These are phyloP conservation scores for Diaporthe australafricana DNA, from an alignment of 2,329 filamentous ascomycete species.

Conservation along the genomic window DNA sequence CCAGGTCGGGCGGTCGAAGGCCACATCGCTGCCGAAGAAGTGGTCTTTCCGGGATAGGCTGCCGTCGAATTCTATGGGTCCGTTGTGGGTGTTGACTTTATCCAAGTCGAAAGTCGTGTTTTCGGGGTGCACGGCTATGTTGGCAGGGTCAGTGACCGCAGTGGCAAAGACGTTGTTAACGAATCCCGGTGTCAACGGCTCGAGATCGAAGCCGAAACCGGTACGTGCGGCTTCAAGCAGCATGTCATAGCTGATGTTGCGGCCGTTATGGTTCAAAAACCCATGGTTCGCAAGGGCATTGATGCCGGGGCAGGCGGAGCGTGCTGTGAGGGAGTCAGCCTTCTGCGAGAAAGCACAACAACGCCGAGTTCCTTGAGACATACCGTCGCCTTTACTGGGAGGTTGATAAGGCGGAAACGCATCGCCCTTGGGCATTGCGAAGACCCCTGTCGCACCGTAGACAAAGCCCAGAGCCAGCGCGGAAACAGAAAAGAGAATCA, in stretches of 20 bases:
- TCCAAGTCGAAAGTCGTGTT: conserved; percentile 3
- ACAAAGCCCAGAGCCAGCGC: not conserved
- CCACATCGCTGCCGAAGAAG: conserved; percentile 24
- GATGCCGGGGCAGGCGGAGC: conserved; percentile 26
- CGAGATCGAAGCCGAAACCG: conserved; percentile 15
- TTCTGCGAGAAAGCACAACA: not conserved
- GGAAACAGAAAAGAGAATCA: not conserved
- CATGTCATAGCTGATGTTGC: conserved; percentile 25
- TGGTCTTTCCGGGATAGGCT: conserved; percentile 22
- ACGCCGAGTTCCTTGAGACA: not conserved
- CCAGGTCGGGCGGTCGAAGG: conserved; percentile 7
- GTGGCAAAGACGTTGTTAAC: not conserved
- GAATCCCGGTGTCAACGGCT: not conserved
- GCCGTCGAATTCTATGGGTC: conserved; percentile 21
- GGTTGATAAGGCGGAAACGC: not conserved
- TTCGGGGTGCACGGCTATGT: not conserved
- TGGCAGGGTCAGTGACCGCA: conserved; percentile 23
- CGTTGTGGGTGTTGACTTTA: conserved; percentile 23
- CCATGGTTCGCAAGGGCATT: conserved; percentile 30
- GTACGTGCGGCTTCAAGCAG: conserved; percentile 3
- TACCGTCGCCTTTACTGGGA: not conserved
- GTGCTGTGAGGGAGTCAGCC: not conserved
- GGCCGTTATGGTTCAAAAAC: conserved; percentile 23
- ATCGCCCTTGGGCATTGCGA: not conserved
- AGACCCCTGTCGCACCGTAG: not conserved